A percentile compares a stretch with the other conserved stretches of the same genome.
These are phyloP conservation scores for Aschersonia sp. DNA, from an alignment of 2,329 filamentous ascomycete genomes.

Conservation along the genomic window DNA sequence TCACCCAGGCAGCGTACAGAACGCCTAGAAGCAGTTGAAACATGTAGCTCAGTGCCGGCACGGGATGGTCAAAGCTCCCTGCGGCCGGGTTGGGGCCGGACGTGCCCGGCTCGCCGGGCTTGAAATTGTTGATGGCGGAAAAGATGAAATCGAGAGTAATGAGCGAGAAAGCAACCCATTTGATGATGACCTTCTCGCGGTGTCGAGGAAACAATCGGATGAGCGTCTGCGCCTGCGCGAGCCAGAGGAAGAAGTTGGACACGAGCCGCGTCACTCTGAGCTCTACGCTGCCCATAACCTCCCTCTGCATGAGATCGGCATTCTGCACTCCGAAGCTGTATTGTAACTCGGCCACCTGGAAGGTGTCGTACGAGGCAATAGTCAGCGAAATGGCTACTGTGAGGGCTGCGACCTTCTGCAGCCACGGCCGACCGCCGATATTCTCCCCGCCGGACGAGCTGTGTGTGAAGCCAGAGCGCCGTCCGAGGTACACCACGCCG, in stretches of 20 bases:
- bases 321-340: conserved; percentile 72
- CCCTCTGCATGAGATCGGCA: conserved; percentile 56
- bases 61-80: conserved; percentile 70
- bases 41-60: conserved; percentile 81
- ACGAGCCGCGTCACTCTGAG: conserved; percentile 85
- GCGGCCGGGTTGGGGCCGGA: conserved; percentile 42
- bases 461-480: conserved; percentile 75
- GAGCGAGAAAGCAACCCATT: conserved; percentile 92
- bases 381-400: conserved; percentile 75
- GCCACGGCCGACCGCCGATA: conserved; percentile 83
- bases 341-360: conserved; percentile 68
- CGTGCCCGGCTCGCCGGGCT: conserved; percentile 29
- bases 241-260: conserved; percentile 92
- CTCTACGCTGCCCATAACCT: conserved; percentile 73
- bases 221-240: conserved; percentile 91
- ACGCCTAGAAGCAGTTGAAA: conserved; percentile 79
- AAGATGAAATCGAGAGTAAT: conserved; percentile 87
- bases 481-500: conserved; percentile 65
- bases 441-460: conserved; percentile 66
- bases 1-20: conserved; percentile 83
- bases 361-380: conserved; percentile 85
- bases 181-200: conserved; percentile 95
- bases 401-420: conserved; percentile 70
- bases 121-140: conserved; percentile 80
- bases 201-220: conserved; percentile 93